A percentile compares a stretch with the other conserved stretches of the same genome.
Conservation (phyloP, 305 asterid genomes). For the Fraxinus greggii region DNA sequence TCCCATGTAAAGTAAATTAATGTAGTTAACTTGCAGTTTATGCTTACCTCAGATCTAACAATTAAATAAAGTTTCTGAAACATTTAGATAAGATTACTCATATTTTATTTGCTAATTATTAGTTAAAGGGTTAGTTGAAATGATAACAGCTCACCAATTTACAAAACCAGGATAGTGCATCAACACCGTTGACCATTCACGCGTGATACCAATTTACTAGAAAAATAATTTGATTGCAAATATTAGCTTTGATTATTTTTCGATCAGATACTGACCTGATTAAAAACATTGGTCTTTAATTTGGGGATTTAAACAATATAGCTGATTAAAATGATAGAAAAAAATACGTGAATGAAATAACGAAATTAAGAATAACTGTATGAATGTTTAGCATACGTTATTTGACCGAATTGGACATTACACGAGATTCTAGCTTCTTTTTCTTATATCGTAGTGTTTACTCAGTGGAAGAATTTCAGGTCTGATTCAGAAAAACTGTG, state of each 20-base stretch:
- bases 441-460: neutral
- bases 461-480: neutral
- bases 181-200: neutral
- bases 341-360: neutral
- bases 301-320: too few relatives aligned
- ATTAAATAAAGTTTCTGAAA: neutral
- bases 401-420: neutral
- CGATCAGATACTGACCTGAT: neutral
- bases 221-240: neutral
- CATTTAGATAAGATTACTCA: neutral
- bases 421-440: neutral
- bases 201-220: neutral
- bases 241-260: neutral
- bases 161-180: neutral
- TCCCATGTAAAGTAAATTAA: neutral
- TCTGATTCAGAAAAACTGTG: neutral
- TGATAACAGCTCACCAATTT: neutral
- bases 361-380: neutral
- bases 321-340: neutral
- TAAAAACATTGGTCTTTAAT: neutral
- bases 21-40: neutral
- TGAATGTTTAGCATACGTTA: neutral
- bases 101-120: neutral
- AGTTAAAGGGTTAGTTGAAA: neutral
- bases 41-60: neutral